These are phyloP conservation scores for Themeda triandra DNA, from an alignment of 176 grass and related monocot genomes.

Conservation along the genomic window DNA sequence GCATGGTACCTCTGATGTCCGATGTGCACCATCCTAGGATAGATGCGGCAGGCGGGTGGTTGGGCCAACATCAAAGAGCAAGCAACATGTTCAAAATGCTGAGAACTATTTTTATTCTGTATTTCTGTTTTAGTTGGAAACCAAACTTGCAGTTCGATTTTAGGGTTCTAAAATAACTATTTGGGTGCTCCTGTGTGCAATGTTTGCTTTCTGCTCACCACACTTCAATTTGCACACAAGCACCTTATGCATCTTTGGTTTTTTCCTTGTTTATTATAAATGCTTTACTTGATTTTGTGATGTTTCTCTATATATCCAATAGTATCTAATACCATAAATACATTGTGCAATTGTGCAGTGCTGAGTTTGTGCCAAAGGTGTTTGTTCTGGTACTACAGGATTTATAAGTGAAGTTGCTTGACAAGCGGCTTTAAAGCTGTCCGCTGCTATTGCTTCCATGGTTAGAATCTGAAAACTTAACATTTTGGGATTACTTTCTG, in stretches of 20 bases:
- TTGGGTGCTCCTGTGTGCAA: neutral
- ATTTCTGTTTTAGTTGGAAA: neutral
- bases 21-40: too few relatives aligned
- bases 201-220: neutral
- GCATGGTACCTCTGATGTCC: too few relatives aligned
- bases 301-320: neutral
- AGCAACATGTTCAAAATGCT: neutral
- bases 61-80: neutral
- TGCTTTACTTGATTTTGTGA: neutral
- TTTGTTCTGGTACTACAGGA: neutral
- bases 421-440: neutral
- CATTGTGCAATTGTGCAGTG: neutral
- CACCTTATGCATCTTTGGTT: neutral
- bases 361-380: neutral
- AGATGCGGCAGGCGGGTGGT: neutral
- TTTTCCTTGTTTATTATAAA: neutral
- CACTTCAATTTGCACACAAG: neutral
- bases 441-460: slow-evolving; percentile 36
- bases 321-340: neutral
- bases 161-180: neutral
- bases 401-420: neutral
- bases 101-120: neutral
- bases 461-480: slow-evolving; percentile 3
- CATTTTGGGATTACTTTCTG: neutral
- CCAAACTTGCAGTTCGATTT: neutral